phyloP scores from a whole-genome alignment of 2,329 filamentous ascomycete genomes.

The Aspergillus hiratsukae region DNA sequence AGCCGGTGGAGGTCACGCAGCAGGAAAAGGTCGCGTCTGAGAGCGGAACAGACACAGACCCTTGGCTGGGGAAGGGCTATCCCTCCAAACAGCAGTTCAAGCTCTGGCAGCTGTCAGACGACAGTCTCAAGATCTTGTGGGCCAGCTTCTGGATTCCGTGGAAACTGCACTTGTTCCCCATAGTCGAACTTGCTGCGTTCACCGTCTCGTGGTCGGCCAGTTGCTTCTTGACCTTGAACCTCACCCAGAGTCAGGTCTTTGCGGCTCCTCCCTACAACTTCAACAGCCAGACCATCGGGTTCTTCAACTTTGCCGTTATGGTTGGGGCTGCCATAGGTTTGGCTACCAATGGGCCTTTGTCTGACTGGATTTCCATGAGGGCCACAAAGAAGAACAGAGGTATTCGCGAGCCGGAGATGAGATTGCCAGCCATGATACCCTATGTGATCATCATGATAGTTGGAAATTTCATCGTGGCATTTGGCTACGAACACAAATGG shows the following conservation, averaged over 20 bases:
- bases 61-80: conserved; percentile 52
- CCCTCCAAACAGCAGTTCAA: conserved; percentile 55
- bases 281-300: conserved; percentile 47
- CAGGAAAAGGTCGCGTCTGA: conserved; percentile 16
- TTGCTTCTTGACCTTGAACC: conserved; percentile 56
- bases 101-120: conserved; percentile 47
- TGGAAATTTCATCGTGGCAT: conserved; percentile 54
- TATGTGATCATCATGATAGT: conserved; percentile 55
- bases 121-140: conserved; percentile 42
- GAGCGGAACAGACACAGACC: conserved; percentile 39
- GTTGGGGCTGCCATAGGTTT: conserved; percentile 53
- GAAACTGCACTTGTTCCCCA: conserved; percentile 58
- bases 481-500: conserved; percentile 52
- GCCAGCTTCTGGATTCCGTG: conserved; percentile 58
- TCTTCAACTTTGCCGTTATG: conserved; percentile 56
- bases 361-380: conserved; percentile 54
- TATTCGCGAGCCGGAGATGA: conserved; percentile 57
- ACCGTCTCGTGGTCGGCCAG: conserved; percentile 58
- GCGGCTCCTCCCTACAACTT: conserved; percentile 54
- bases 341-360: conserved; percentile 51
- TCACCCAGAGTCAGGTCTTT: conserved; percentile 55
- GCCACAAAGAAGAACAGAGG: conserved; percentile 51
- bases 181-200: conserved; percentile 59
- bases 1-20: conserved; percentile 7
- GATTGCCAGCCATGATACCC: conserved; percentile 53